phyloP scores from a whole-genome alignment of 352 stramenopile species.

The Pythium dissimile region DNA sequence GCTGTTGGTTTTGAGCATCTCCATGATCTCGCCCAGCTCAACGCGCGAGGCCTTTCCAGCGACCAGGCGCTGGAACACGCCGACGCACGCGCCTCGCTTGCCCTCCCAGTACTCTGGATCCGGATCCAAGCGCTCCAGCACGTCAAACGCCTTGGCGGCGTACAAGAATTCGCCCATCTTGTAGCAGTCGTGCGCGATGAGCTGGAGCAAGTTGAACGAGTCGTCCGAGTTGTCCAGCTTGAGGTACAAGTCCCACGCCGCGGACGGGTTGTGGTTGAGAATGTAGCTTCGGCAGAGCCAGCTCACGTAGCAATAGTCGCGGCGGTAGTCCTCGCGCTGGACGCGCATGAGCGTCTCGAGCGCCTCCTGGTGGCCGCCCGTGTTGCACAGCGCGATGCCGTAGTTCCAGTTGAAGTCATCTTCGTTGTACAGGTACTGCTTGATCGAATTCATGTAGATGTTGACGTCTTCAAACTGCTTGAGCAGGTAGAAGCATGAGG shows the following conservation, averaged over 20 bases:
- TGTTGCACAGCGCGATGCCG: constrained; percentile 91
- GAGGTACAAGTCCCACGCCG: constrained; percentile 95
- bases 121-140: constrained; percentile 92
- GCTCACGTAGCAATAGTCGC: constrained; percentile 92
- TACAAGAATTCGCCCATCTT: constrained; percentile 96
- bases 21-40: constrained; percentile 89
- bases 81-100: constrained; percentile 93
- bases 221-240: constrained; percentile 95
- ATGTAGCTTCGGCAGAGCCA: constrained; percentile 93
- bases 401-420: constrained; percentile 99
- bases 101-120: constrained; percentile 97
- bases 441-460: constrained; percentile 97
- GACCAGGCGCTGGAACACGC: constrained; percentile 94
- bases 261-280: constrained; percentile 92
- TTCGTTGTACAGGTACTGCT: constrained; percentile 95
- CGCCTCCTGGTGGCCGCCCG: constrained; percentile 90
- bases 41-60: constrained; percentile 87
- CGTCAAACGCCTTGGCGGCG: constrained; percentile 93
- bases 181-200: constrained; percentile 98
- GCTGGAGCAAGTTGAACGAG: constrained; percentile 94
- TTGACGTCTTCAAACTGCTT: constrained; percentile 97
- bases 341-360: constrained; percentile 92
- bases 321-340: constrained; percentile 89
- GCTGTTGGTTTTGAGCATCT: constrained; percentile 92
- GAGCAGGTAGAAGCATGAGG: constrained; percentile 95